These are phyloP conservation scores for Pachyrhizus erosus DNA, from an alignment of 306 rosid species.

Conservation along the genomic window DNA sequence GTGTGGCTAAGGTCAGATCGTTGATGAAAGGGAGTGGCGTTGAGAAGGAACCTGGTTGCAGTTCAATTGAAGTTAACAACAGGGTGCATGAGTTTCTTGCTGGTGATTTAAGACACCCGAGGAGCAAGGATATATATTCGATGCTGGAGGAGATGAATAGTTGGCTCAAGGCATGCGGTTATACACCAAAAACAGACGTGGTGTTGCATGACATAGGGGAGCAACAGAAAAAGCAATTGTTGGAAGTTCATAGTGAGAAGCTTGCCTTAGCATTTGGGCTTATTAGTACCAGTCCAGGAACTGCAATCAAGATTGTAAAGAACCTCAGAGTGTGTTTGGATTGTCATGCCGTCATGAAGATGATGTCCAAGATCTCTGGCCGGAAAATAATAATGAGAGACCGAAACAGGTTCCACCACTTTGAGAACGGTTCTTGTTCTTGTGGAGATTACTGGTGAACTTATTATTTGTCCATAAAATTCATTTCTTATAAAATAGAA, in stretches of 20 bases:
- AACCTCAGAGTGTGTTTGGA: constrained; percentile 80
- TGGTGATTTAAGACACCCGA: constrained; percentile 71
- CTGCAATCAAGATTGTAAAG: constrained; percentile 73
- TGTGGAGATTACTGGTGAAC: constrained; percentile 83
- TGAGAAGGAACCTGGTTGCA: constrained; percentile 88
- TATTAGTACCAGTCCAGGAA: constrained; percentile 67
- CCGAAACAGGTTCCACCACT: constrained; percentile 80
- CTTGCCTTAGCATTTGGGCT: constrained; percentile 89
- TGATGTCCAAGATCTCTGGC: constrained; percentile 66
- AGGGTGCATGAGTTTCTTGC: constrained; percentile 82
- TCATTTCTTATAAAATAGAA: neutral
- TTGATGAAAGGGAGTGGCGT: constrained; percentile 78
- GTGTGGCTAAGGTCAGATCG: constrained; percentile 73
- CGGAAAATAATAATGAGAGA: constrained; percentile 80
- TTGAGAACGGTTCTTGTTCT: constrained; percentile 74
- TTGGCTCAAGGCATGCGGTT: constrained; percentile 69
- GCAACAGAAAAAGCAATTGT: constrained; percentile 68
- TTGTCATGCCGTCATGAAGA: constrained; percentile 81
- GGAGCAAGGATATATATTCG: constrained; percentile 64
- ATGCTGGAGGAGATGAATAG: constrained; percentile 70
- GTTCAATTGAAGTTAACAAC: constrained; percentile 73
- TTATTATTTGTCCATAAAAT: neutral
- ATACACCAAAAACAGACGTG: constrained; percentile 63
- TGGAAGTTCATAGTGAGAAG: constrained; percentile 87
- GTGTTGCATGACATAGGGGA: constrained; percentile 79